A percentile compares a stretch with the other conserved stretches of the same genome.
These are phyloP conservation scores for Vigna angularis DNA, from an alignment of 306 rosid genomes.

Conservation along the genomic window DNA sequence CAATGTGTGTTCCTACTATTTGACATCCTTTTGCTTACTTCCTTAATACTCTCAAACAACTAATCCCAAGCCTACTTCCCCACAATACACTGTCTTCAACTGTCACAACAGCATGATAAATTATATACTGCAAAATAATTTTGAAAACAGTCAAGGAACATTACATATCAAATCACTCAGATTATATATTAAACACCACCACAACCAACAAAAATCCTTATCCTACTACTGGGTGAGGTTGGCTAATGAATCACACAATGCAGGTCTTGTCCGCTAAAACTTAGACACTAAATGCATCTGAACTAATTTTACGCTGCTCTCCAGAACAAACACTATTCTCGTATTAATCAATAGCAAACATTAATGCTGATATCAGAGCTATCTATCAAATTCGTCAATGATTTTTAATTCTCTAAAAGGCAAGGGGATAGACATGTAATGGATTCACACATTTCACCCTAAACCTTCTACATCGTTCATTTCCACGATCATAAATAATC, in stretches of 20 bases:
- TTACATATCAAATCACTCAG: not conserved
- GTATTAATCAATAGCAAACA: not conserved
- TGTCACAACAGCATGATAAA: slow-evolving; percentile 38
- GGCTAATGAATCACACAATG: not conserved
- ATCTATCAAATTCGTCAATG: slow-evolving; percentile 15
- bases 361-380: not conserved
- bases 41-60: slow-evolving; percentile 34
- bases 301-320: not conserved
- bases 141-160: slow-evolving; percentile 16
- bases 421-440: not conserved
- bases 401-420: not conserved
- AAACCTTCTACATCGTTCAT: not conserved
- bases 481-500: not conserved
- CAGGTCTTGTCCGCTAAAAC: not conserved
- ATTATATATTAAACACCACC: slow-evolving; percentile 2
- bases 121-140: slow-evolving; percentile 43
- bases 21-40: slow-evolving; percentile 62
- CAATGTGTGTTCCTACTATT: slow-evolving; percentile 70
- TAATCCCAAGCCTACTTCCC: slow-evolving; percentile 36
- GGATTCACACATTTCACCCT: slow-evolving; percentile 5
- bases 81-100: slow-evolving; percentile 40
- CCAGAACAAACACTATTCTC: not conserved
- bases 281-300: not conserved
- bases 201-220: not conserved
- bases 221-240: not conserved